Base-by-base conservation (phyloP, 2,329 filamentous ascomycete species). In the Fusarium sp. region DNA sequence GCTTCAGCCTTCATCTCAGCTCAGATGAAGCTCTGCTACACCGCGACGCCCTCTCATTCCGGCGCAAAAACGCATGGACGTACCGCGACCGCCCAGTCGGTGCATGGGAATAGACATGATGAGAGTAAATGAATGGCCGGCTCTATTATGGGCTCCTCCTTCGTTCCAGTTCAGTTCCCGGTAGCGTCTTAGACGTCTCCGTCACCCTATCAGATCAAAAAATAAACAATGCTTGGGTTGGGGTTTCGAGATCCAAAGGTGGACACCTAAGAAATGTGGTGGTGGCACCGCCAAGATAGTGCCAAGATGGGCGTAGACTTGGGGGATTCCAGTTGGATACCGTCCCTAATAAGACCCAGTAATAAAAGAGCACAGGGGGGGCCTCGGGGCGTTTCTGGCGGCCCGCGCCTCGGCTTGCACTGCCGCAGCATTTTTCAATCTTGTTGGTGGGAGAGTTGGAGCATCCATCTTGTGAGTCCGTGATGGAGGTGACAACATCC, bases 31-130 rank as follows among this genome's bases (percentile, higher is more conserved):
- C 60, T 49, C 20, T 40, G 24, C 24, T 56, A 33, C 55, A 57
- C n/a, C 46, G 36, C 60, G 38, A 57, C 51, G 59, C 56, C 66
- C 24, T 58, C 55, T 51, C 29, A 46, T 64, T 72, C 66, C 60
- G 62, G 67, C 70, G 70, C 71, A 73, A 70, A 33, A 65, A 63
- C 51, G 27, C 29, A 55, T 33, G 53, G 35, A 80, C 84, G 69
- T 82, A 87, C 85, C 85, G 76, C 83, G 82, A 69, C 82, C 84
- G 80, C 85, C 85, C 55, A 87, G 79, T 58, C 81, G 81, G 55
- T 82, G 79, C 84, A 86, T 81, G 60, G 83, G 84, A 69, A 86
- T 84, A 44, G 84, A 77, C 82, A 83, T 83, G 64, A 53, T 74
- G 64, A 29, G 10, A 29, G 17, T 51, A 12, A 31, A 31, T 63